Percentiles rank a stretch among this genome's conserved stretches.
Evolutionary conservation across 2,329 filamentous ascomycete species (phyloP).

Genomic region (Periglandula ipomoeae): DNA sequence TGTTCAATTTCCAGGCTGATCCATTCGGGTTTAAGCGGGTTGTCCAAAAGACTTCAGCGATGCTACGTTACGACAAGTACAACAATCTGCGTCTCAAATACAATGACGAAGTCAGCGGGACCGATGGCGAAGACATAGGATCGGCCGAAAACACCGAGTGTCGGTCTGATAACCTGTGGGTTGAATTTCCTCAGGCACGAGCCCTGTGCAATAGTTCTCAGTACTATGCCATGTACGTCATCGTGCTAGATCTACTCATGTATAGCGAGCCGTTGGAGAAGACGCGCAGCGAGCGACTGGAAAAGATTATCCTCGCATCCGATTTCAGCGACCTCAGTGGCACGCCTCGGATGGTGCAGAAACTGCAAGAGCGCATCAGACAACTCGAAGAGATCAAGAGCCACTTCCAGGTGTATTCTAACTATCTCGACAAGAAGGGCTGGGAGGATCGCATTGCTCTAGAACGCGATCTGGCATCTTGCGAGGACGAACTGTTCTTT

Average conservation of each 20-base stretch:
- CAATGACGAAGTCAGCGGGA: conserved; percentile 79
- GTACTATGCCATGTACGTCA: conserved; percentile 97
- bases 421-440: conserved; percentile 75
- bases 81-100: conserved; percentile 95
- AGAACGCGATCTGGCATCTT: conserved; percentile 78
- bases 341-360: conserved; percentile 85
- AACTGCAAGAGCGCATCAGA: conserved; percentile 82
- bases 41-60: conserved; percentile 92
- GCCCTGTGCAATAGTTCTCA: conserved; percentile 96
- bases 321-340: conserved; percentile 96
- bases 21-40: conserved; percentile 98
- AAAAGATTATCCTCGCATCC: conserved; percentile 98
- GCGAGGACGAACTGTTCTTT: conserved; percentile 97
- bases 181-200: conserved; percentile 88
- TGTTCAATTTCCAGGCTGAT: conserved; percentile 91
- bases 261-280: conserved; percentile 97
- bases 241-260: conserved; percentile 88
- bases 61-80: conserved; percentile 93
- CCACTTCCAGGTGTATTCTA: conserved; percentile 88
- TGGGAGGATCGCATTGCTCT: conserved; percentile 88
- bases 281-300: conserved; percentile 86
- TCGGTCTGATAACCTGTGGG: conserved; percentile 92
- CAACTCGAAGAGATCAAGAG: conserved; percentile 94
- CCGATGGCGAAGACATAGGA: conserved; percentile 39
- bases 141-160: conserved; percentile 54